Base-by-base conservation (phyloP, 208 protist species). In the Entamoeba moshkovskii region DNA sequence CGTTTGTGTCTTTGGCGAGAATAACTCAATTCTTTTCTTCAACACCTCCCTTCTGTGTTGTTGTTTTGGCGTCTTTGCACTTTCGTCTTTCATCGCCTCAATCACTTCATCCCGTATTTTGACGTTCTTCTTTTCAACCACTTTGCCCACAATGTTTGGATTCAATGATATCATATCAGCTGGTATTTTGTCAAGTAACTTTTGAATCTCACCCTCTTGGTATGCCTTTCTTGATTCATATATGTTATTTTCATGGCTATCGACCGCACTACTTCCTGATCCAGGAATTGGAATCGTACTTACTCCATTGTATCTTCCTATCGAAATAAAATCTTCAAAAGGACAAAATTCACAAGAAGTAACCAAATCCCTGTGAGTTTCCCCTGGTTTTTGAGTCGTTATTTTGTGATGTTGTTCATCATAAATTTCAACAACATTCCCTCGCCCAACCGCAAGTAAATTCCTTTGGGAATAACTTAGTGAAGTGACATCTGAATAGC, bases 251-350 rank as follows among this genome's bases (percentile, higher is more conserved):
- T 94, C 94, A 49, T 33, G 91, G 16, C 45, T 52, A 52, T 95
- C 94, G 91, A 93, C 13, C 22, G 94, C 95, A 46, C 94, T 29
- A 25, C 45, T n/a, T 18, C 92, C 94, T 94, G 94, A 66, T 11
- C 94, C 94, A 46, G 94, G 94, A 95, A 95, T 73, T 44, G 46
- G 6, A 22, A 97, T 94, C 45, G 95, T 96, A 5, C 52, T 91
- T 59, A 97, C 95, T 73, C 97, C 97, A 16, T 42, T 52, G 0
- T 52, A 91, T 52, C 97, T 97, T 8, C 97, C 97, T 47, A 98
- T 93, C 73, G 96, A 97, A 0, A 98, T 93, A 25, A 98, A 94
- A 95, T 98, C 97, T 93, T 98, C 97, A 94, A 95, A 98, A 46
- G 97, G 97, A 93, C 94, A 95, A 94, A 98, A 98, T n/a, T 3